Evolutionary conservation across 2,329 filamentous ascomycete genomes (phyloP), one percentile per base, ranked within the genome.

Genomic region (Aulographum hederae): DNA sequence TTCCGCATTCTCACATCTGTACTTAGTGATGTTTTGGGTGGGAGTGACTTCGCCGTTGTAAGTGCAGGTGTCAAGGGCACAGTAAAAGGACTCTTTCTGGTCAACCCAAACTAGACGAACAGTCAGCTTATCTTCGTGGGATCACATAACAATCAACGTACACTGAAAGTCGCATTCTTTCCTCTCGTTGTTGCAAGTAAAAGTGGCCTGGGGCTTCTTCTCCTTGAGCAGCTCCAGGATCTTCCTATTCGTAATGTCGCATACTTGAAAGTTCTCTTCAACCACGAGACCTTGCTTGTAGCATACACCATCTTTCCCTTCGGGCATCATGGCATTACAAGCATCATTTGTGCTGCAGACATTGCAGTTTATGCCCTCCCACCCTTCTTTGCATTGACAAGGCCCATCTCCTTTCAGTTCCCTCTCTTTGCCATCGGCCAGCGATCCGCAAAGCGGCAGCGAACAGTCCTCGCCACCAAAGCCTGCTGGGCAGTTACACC

Each of bases 241-340:
- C 61, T 92, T 89, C 53, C 73, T 70, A 59, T 98, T 98, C 34
- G 85, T 95, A 41, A 98, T 89, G 53, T 91, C 81, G 57, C 89
- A 98, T 60, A 93, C 89, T 57, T 98, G 91, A 57, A 84, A 86
- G 60, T 95, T 98, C 56, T 91, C 73, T 44, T 89, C 84, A 39
- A 95, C 76, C 8, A 91, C 76, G 42, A 92, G 72, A 28, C 86
- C 86, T 42, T 86, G 76, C 46, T 80, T 77, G 51, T 94, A 95
- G 58, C 89, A 98, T 8, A 93, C 74, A 19, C 84, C 89, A 28
- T 76, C 82, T 38, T 81, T 69, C 3, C 69, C 69, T 11, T 76
- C 73, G 3, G 81, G 80, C 74, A 92, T 92, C 54, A 98, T 61
- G 20, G 80, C 74, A 50, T 89, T 72, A 48, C 89, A 98, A 12